A percentile compares a stretch with the other conserved stretches of the same genome.
Evolutionary conservation across 2,329 filamentous ascomycete species (phyloP).

Genomic region (Pleomassaria siparia): DNA sequence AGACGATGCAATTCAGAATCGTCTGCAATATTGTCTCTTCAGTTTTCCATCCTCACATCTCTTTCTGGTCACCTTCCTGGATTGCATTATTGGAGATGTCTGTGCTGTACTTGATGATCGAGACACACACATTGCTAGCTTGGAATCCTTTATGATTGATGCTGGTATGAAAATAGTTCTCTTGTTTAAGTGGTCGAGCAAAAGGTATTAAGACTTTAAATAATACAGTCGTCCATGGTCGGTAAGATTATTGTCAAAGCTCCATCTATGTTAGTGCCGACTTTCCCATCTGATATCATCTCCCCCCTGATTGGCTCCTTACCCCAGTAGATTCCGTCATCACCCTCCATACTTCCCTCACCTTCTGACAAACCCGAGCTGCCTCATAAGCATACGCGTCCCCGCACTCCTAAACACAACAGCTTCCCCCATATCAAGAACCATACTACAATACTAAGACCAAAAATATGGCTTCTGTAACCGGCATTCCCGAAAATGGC

Average conservation of each 20-base stretch:
- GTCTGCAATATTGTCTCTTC: too few species aligned
- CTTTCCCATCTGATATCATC: neutral
- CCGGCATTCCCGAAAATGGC: slow-evolving; percentile 61
- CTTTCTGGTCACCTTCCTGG: neutral
- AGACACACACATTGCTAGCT: neutral
- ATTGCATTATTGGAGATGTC: neutral
- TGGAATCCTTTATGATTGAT: neutral
- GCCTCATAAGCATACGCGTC: neutral
- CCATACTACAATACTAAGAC: neutral
- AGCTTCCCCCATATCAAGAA: neutral
- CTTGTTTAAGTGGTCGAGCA: too few species aligned
- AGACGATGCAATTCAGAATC: too few species aligned
- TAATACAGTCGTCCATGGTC: too few species aligned
- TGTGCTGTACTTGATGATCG: neutral
- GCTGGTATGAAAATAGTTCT: too few species aligned
- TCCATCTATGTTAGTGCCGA: too few species aligned
- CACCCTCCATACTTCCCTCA: slow-evolving; percentile 1
- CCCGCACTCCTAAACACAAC: neutral
- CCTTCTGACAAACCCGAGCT: slow-evolving; percentile 1
- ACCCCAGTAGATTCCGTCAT: neutral
- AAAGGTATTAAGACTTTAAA: too few species aligned
- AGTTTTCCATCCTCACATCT: too few species aligned
- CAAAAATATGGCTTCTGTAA: slow-evolving; percentile 65
- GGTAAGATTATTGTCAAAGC: too few species aligned
- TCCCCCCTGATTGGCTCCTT: neutral